Percentiles rank a stretch among this genome's conserved stretches.
These are phyloP conservation scores for Xylariaceae sp. DNA, from an alignment of 2,329 filamentous ascomycete species.

Conservation along the genomic window DNA sequence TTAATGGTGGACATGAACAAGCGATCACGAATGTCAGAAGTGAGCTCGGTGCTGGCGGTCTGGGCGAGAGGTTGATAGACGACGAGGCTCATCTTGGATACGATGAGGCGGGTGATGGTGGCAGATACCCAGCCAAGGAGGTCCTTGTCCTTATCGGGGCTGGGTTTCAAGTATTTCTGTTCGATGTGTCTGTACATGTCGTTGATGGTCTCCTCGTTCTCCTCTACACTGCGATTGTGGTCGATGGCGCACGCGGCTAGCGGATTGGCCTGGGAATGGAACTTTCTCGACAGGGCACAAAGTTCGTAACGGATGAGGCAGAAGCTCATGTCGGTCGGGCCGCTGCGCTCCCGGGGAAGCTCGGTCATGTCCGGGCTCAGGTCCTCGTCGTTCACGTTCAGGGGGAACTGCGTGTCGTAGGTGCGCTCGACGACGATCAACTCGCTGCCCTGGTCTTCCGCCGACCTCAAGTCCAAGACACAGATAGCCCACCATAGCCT, in stretches of 20 bases:
- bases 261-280: slow-evolving; percentile 38
- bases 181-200: slow-evolving; percentile 49
- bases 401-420: slow-evolving; percentile 53
- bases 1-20: slow-evolving; percentile 52
- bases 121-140: slow-evolving; percentile 51
- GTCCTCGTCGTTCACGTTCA: slow-evolving; percentile 57
- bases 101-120: slow-evolving; percentile 47
- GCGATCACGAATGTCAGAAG: slow-evolving; percentile 40
- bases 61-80: slow-evolving; percentile 54
- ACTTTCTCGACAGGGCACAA: slow-evolving; percentile 37
- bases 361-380: slow-evolving; percentile 46
- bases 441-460: slow-evolving; percentile 57
- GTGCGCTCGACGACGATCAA: slow-evolving; percentile 43
- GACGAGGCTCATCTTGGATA: slow-evolving; percentile 54
- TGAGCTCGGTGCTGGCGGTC: slow-evolving; percentile 34
- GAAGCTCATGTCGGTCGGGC: slow-evolving; percentile 53
- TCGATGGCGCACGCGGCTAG: slow-evolving; percentile 33
- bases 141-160: slow-evolving; percentile 43
- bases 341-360: slow-evolving; percentile 46
- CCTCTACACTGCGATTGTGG: slow-evolving; percentile 36
- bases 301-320: slow-evolving; percentile 44
- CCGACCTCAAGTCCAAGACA: slow-evolving; percentile 57
- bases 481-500: slow-evolving; percentile 62
- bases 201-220: slow-evolving; percentile 45
- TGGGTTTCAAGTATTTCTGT: slow-evolving; percentile 50